Evolutionary conservation across 257 asterid species (phyloP), one percentile per base, ranked within the genome.

Genomic region (Pogostemon cablin): DNA sequence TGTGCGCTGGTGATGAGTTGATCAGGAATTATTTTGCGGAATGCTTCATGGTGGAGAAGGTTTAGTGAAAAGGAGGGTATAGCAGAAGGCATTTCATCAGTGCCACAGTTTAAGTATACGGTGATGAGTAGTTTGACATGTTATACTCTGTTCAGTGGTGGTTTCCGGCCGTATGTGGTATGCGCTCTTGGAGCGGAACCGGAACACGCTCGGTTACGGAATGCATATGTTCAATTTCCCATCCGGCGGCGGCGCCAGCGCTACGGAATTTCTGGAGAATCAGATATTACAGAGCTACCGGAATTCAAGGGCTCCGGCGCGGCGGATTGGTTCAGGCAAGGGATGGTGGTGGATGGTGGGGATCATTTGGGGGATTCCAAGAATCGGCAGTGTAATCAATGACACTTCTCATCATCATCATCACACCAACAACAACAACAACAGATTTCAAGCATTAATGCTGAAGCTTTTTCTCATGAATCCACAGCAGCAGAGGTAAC

Each of bases 381-480:
- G 69, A 72, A 64, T 65, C 12, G 25, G 3, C 87, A 37, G 69
- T 43, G 63, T 62, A 9, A 74, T 61, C 34, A 73, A 67, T 68
- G 84, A 78, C 17, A 15, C 17, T 15, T 15, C 17, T 15, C 0
- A 15, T 59, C 55, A 39, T 44, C 77, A 59, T 9, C 84, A 84
- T 9, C 82, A 25, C 55, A 48, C 0, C 54, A 73, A 0, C 82
- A 59, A 0, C 85, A 78, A 9, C 80, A 69, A 4, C 79, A 79
- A 37, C 91, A 85, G 69, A 79, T 87, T 67, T 43, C 85, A 11
- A 64, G 83, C 67, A 85, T 85, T 60, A 82, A 83, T 74, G 85
- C 82, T 0, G 92, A 86, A 92, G 80, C 98, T 92, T 75, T 92
- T 92, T 54, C 81, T 86, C 10, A 88, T 87, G 96, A 92, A 92